Base-by-base conservation (phyloP, 345 rosid genomes). In the Citrus inodora region DNA sequence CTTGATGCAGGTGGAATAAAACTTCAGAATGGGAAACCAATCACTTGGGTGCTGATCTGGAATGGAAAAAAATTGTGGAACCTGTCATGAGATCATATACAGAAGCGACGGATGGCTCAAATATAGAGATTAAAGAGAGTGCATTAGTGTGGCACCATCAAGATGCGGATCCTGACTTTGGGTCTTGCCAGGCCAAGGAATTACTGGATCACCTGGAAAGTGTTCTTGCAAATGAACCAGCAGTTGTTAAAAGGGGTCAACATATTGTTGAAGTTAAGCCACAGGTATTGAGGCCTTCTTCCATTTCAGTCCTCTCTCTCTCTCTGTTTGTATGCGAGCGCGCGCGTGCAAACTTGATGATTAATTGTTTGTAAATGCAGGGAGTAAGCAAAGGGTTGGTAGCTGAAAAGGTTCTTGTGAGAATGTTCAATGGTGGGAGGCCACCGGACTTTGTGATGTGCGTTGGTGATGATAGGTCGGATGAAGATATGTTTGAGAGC, bases 161-260 rank as follows among this genome's bases (percentile, higher is more conserved):
- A 86, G 98, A 94, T 68, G 98, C 98, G 0, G 98, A 94, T 83
- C 97, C 98, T 24, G 97, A 92, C 83, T 92, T 92, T 37, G 98
- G 98, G 64, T 92, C 94, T 28, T 92, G 95, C 87, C 98, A 94
- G 78, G 95, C 98, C 53, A 94, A 92, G 61, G 97, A 94, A 86
- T 81, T 94, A 79, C 74, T 92, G 58, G 90, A 86, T 89, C 98
- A 94, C 90, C 82, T 94, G 60, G 98, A 94, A 82, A 92, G 81
- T 74, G 93, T 92, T 40, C 93, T 94, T 11, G 88, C 97, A 40
- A 94, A 94, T 75, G 97, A 92, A 85, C 93, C 98, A 0, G 94
- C 86, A n/a, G 96, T 90, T 51, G 97, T 91, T 64, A 88, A 85
- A 83, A 90, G 96, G 74, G 98, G 97, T 40, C 97, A 94, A 68